Conservation (phyloP, 257 asterid genomes). For the Handroanthus guayacan region DNA sequence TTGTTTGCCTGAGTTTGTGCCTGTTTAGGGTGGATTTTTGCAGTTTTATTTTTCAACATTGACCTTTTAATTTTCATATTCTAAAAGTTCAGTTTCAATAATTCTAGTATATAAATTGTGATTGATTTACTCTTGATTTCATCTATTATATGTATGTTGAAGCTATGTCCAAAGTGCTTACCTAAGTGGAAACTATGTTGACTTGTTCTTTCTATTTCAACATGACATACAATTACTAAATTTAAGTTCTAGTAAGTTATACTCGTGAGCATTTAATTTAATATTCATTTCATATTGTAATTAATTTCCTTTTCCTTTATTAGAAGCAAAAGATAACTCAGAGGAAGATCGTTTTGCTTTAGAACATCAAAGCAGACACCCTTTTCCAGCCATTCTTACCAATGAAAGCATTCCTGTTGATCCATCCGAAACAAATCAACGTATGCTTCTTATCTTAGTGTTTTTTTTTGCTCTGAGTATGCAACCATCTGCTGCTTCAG, state of each 20-base stretch:
- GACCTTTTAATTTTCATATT: constrained; percentile 11
- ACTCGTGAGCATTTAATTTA: constrained; percentile 14
- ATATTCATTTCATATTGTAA: constrained; percentile 8
- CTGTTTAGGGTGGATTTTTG: not conserved
- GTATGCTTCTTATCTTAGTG: constrained; percentile 50
- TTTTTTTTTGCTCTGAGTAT: constrained; percentile 31
- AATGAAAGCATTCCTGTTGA: constrained; percentile 38
- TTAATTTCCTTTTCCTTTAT: constrained; percentile 26
- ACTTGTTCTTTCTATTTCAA: constrained; percentile 14
- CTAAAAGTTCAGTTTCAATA: not conserved
- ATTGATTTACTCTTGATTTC: constrained; percentile 24
- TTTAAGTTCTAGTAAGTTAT: constrained; percentile 3
- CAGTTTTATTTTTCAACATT: constrained; percentile 10
- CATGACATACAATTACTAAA: constrained; percentile 10
- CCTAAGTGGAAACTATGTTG: not conserved
- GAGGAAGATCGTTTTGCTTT: constrained; percentile 45
- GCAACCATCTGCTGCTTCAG: constrained; percentile 33
- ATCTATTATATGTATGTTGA: constrained; percentile 4
- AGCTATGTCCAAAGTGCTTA: constrained; percentile 7
- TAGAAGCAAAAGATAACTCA: constrained; percentile 47
- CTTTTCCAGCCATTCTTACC: constrained; percentile 47
- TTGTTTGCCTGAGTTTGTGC: not conserved
- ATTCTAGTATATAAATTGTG: not conserved
- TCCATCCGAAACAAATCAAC: constrained; percentile 47
- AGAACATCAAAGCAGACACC: constrained; percentile 45